A percentile compares a stretch with the other conserved stretches of the same genome.
Conservation (phyloP, 768 basidiomycete species). For the Lyophyllum semitale region DNA sequence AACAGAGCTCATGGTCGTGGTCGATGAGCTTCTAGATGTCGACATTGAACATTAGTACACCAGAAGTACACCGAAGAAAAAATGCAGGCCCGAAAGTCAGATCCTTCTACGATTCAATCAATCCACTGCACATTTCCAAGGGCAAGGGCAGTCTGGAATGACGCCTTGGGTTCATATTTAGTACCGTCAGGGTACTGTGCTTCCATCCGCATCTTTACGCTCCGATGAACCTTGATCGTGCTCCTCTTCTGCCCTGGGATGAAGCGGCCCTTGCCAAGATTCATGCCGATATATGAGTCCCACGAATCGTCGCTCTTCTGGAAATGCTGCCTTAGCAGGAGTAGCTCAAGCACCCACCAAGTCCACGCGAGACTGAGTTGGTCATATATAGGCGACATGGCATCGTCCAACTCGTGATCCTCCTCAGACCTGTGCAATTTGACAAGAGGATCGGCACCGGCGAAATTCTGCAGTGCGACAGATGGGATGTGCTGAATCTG, state of each 20-base stretch:
- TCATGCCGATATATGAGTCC: conserved; percentile 37
- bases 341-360: conserved; percentile 75
- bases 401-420: conserved; percentile 64
- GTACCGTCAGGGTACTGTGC: conserved; percentile 42
- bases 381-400: conserved; percentile 58
- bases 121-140: conserved; percentile 16
- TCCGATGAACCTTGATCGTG: conserved; percentile 52
- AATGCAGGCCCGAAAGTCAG: no score
- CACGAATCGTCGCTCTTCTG: conserved; percentile 39
- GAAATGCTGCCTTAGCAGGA: conserved; percentile 44
- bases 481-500: conserved; percentile 25
- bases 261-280: conserved; percentile 35
- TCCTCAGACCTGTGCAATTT: conserved; percentile 45
- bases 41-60: no score
- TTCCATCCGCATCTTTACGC: conserved; percentile 55
- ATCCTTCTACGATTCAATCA: no score
- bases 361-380: conserved; percentile 43
- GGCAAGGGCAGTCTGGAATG: conserved; percentile 11
- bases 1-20: no score
- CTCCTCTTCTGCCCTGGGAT: conserved; percentile 42
- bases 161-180: conserved; percentile 26
- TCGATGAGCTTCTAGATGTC: no score
- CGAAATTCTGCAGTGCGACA: conserved; percentile 4
- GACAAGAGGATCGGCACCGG: conserved; percentile 11
- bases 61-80: no score